Conservation (phyloP, 2,329 filamentous ascomycete genomes). For the Teratosphaeria zuluensis region DNA sequence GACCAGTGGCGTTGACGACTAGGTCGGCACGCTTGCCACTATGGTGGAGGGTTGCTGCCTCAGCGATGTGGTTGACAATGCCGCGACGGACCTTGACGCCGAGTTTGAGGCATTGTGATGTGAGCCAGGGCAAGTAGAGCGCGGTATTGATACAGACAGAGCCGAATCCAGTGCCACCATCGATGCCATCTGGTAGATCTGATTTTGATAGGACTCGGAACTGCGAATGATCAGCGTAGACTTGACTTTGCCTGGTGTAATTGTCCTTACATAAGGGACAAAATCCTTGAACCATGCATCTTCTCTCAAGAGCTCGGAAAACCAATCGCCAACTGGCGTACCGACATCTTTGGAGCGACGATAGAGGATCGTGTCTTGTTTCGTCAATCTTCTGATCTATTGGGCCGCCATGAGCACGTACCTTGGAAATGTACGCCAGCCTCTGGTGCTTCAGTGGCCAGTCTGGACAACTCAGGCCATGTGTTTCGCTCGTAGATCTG, state of each 20-base stretch:
- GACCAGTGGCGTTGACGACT: conserved; percentile 76
- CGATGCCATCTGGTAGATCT: conserved; percentile 51
- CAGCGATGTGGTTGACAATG: conserved; percentile 54
- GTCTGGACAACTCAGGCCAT: conserved; percentile 34
- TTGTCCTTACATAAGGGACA: conserved; percentile 51
- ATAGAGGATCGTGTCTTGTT: conserved; percentile 42
- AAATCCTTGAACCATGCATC: conserved; percentile 66
- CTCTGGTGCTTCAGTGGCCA: conserved; percentile 55
- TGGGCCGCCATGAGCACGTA: conserved; percentile 1
- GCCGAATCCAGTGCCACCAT: conserved; percentile 66
- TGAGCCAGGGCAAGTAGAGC: conserved; percentile 77
- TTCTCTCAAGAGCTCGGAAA: conserved; percentile 54
- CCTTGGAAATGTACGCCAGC: conserved; percentile 70
- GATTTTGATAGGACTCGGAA: conserved; percentile 23
- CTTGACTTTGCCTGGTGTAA: neutral
- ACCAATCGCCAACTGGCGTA: conserved; percentile 46
- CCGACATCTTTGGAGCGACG: conserved; percentile 54
- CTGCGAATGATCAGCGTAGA: conserved; percentile 10
- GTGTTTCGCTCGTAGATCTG: conserved; percentile 34
- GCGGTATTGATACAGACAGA: conserved; percentile 88
- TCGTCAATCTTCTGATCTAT: neutral
- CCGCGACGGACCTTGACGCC: conserved; percentile 49
- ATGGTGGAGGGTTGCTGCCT: conserved; percentile 55
- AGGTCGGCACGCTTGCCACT: conserved; percentile 52
- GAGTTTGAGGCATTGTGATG: conserved; percentile 65